These are phyloP conservation scores for Pezicula radicicola DNA, from an alignment of 2,329 filamentous ascomycete genomes.

Conservation along the genomic window DNA sequence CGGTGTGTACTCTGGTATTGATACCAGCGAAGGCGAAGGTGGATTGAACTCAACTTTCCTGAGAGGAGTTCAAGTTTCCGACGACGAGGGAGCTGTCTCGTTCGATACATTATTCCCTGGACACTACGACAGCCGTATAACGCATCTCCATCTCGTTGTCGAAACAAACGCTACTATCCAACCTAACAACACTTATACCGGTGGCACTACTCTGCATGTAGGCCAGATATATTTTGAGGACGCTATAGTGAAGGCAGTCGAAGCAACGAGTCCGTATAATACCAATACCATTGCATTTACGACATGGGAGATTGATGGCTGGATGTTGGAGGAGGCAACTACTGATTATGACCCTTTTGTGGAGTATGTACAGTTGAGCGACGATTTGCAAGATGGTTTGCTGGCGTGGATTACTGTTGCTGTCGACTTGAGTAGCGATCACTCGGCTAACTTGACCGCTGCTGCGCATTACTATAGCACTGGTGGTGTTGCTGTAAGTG, in stretches of 20 bases:
- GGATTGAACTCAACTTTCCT: conserved; percentile 42
- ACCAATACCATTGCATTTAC: conserved; percentile 5
- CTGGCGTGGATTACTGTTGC: conserved; percentile 8
- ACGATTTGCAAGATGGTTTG: conserved; percentile 4
- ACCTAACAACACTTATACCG: conserved; percentile 45
- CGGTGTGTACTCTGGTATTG: conserved; percentile 46
- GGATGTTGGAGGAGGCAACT: conserved; percentile 7
- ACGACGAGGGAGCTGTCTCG: conserved; percentile 37
- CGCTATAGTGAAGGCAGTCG: conserved; percentile 1
- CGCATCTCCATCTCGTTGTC: conserved; percentile 39
- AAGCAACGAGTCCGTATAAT: conserved; percentile 2
- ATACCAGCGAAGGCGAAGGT: conserved; percentile 24
- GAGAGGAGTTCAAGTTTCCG: conserved; percentile 38
- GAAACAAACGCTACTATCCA: conserved; percentile 11
- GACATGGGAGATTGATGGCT: conserved; percentile 2
- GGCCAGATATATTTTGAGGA: conserved; percentile 4
- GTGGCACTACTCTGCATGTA: conserved; percentile 26
- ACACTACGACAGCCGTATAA: conserved; percentile 41
- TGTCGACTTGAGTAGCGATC: conserved; percentile 9
- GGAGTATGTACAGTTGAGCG: conserved; percentile 7
- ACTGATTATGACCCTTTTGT: conserved; percentile 7
- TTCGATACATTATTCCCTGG: conserved; percentile 43
- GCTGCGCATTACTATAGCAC: conserved; percentile 6
- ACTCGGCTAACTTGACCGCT: conserved; percentile 9
- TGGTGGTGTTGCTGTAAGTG: conserved; percentile 6